These are phyloP conservation scores for Umbelopsis sp. DNA, from an alignment of 192 early-diverging fungal genomes.

Conservation along the genomic window DNA sequence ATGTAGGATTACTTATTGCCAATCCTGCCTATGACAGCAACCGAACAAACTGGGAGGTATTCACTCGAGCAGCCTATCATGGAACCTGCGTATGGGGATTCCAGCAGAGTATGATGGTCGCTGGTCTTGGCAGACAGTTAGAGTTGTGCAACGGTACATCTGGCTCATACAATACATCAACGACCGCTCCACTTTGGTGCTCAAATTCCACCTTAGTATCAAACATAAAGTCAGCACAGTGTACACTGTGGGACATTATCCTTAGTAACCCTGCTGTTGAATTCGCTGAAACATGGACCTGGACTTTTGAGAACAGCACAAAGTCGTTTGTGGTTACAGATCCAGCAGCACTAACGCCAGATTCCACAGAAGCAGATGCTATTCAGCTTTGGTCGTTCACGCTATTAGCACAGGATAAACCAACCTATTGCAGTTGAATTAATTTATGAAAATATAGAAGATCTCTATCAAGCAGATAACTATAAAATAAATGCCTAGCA, in stretches of 20 bases:
- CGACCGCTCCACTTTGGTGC: neutral
- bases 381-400: slow-evolving; percentile 21
- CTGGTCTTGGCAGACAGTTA: slow-evolving; percentile 5
- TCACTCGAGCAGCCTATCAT: slow-evolving; percentile 12
- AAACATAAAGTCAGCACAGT: slow-evolving; percentile 1
- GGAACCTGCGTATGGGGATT: slow-evolving; percentile 20
- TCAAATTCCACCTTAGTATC: slow-evolving; percentile 4
- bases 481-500: too few relatives aligned
- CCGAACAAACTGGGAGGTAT: slow-evolving; percentile 6
- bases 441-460: too few relatives aligned
- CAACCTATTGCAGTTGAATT: neutral
- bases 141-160: neutral
- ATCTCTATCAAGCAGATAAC: too few relatives aligned
- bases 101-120: slow-evolving; percentile 14
- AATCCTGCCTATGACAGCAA: slow-evolving; percentile 6
- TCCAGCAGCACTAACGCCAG: neutral
- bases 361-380: slow-evolving; percentile 16
- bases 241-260: slow-evolving; percentile 8
- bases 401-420: slow-evolving; percentile 4
- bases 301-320: slow-evolving; percentile 10
- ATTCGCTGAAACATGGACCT: slow-evolving; percentile 20
- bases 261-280: slow-evolving; percentile 1
- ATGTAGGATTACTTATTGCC: slow-evolving; percentile 16
- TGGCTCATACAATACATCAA: neutral
- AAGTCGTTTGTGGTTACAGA: slow-evolving; percentile 1